These are phyloP conservation scores for Daldinia caldariorum DNA, from an alignment of 495 filamentous ascomycete species.

Conservation along the genomic window DNA sequence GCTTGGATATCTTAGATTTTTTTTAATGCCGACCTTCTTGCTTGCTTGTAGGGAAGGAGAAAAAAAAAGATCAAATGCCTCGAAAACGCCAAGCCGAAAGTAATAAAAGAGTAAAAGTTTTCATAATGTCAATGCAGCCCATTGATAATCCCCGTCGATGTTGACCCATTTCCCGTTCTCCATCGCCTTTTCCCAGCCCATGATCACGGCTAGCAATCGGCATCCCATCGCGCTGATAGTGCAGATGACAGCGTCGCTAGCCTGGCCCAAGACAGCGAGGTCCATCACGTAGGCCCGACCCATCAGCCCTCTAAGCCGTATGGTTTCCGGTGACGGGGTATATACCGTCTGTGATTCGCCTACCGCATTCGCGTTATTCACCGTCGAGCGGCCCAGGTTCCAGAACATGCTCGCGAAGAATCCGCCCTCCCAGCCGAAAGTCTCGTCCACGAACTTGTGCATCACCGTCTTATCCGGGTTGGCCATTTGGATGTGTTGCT, in stretches of 20 bases:
- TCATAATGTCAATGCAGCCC: constrained; percentile 57
- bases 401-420: constrained; percentile 78
- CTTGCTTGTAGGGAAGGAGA: constrained; percentile 7
- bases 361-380: constrained; percentile 44
- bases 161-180: constrained; percentile 69
- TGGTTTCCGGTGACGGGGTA: constrained; percentile 59
- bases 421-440: constrained; percentile 77
- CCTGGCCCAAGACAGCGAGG: constrained; percentile 69
- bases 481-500: constrained; percentile 55
- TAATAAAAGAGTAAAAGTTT: neutral
- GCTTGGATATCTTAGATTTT: constrained; percentile 35
- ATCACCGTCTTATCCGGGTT: constrained; percentile 51
- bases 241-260: constrained; percentile 71
- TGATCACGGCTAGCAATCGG: constrained; percentile 75
- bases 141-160: constrained; percentile 73
- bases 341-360: constrained; percentile 26
- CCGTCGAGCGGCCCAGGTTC: constrained; percentile 62
- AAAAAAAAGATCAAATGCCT: constrained; percentile 26
- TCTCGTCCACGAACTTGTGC: constrained; percentile 70
- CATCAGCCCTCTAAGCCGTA: constrained; percentile 69
- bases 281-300: constrained; percentile 77
- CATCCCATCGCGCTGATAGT: constrained; percentile 73
- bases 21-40: constrained; percentile 11
- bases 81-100: constrained; percentile 30
- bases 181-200: constrained; percentile 78